A percentile compares a stretch with the other conserved stretches of the same genome.
phyloP scores from a whole-genome alignment of 768 basidiomycete genomes.

The Terana coerulea region DNA sequence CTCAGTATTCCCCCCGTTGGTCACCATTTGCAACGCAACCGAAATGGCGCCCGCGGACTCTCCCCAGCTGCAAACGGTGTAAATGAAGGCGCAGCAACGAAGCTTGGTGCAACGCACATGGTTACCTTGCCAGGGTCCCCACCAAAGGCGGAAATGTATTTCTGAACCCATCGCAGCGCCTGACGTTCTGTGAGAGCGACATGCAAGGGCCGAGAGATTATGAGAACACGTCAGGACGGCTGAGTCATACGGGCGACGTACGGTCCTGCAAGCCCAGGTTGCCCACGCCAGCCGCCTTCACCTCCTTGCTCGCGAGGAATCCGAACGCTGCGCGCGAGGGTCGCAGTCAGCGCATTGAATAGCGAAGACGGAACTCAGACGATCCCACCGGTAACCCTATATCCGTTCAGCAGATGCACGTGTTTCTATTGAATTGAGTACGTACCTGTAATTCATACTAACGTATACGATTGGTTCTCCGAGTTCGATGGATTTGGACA shows the following conservation, averaged over 20 bases:
- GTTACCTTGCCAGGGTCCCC: slow-evolving; percentile 12
- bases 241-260: slow-evolving; percentile 18
- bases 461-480: slow-evolving; percentile 48
- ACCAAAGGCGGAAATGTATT: slow-evolving; percentile 9
- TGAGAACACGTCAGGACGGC: slow-evolving; percentile 4
- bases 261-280: slow-evolving; percentile 54
- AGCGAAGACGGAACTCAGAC: not conserved
- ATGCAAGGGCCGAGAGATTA: not conserved
- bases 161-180: slow-evolving; percentile 13
- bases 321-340: slow-evolving; percentile 30
- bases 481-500: slow-evolving; percentile 37
- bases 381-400: not conserved
- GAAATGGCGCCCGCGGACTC: slow-evolving; percentile 38
- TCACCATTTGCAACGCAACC: slow-evolving; percentile 26
- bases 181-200: slow-evolving; percentile 6
- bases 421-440: no score
- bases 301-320: slow-evolving; percentile 39
- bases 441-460: slow-evolving; percentile 50
- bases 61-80: slow-evolving; percentile 25
- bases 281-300: slow-evolving; percentile 34
- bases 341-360: not conserved
- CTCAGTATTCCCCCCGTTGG: slow-evolving; percentile 20
- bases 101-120: slow-evolving; percentile 3
- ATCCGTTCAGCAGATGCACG: not conserved
- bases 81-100: not conserved